Base-by-base conservation (phyloP, 495 filamentous ascomycete genomes). In the Aspergillus cristatus region DNA sequence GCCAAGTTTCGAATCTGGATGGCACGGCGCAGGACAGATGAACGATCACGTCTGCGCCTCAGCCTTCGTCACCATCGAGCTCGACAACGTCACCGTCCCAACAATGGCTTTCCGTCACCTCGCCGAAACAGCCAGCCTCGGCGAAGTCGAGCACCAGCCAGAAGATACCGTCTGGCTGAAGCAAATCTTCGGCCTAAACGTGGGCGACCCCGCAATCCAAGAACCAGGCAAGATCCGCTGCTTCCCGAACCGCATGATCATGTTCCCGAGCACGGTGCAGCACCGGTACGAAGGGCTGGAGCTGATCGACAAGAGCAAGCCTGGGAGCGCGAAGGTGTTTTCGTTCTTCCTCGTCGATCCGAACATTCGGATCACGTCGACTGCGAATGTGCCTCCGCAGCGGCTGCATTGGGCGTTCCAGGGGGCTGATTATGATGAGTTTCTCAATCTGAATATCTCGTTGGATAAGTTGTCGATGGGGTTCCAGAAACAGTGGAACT, bases 281-380 rank as follows among this genome's bases (percentile, higher is more conserved):
- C 74, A 77, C 38, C 55, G 57, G 7, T 55, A 72, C 3, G 54
- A 55, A 3, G 45, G 52, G 0, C 72, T 74, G 45, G 38, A 42
- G 10, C 62, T 80, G 1, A 48, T 39, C 7, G 74, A 79, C 42
- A 44, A 38, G 8, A 62, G 63, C 5, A 73, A 69, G 48, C 57
- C 63, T 0, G 76, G 75, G 6, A 58, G 67, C 25, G 42, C 50
- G 1, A 59, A 65, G n/a, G 57, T 69, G 29, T 30, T 79, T 1
- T 62, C 55, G 0, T 54, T 80, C 14, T 75, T 64, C 47, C 59
- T 81, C 3, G 57, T 80, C 11, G 73, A 79, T 45, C 76, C 76
- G 0, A 54, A 66, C 18, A 53, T 63, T 13, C 63, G 74, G 6
- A 63, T 76, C 34, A 65, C 76, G 24, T 70, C 63, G 1, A 77